A percentile compares a stretch with the other conserved stretches of the same genome.
These are phyloP conservation scores for Trichoderma asperelloides DNA, from an alignment of 495 filamentous ascomycete species.

Conservation along the genomic window DNA sequence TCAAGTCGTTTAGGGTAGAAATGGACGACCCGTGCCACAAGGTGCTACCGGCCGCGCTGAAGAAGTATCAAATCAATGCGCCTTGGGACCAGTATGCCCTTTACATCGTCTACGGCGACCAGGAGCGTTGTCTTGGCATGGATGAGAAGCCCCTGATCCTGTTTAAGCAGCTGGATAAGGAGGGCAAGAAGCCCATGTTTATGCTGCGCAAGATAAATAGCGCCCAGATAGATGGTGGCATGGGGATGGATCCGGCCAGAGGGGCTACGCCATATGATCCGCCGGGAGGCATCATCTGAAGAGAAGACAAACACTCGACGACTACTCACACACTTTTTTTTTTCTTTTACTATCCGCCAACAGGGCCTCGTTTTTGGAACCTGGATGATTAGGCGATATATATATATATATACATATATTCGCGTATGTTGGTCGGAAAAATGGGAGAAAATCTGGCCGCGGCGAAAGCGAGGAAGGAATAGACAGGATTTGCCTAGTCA, in stretches of 20 bases:
- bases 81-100: slow-evolving; percentile 95
- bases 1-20: slow-evolving; percentile 94
- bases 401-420: too few species aligned
- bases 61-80: slow-evolving; percentile 96
- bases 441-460: not conserved
- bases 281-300: slow-evolving; percentile 47
- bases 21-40: slow-evolving; percentile 98
- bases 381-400: not conserved
- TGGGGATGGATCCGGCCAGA: slow-evolving; percentile 29
- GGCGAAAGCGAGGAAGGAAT: not conserved
- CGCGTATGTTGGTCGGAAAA: not conserved
- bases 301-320: not conserved
- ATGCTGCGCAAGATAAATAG: slow-evolving; percentile 72
- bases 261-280: slow-evolving; percentile 37
- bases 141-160: slow-evolving; percentile 90
- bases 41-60: slow-evolving; percentile 87
- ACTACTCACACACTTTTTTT: not conserved
- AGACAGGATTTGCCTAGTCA: not conserved
- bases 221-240: slow-evolving; percentile 32
- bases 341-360: not conserved
- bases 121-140: slow-evolving; percentile 85
- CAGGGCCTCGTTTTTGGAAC: not conserved
- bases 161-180: slow-evolving; percentile 93
- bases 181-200: slow-evolving; percentile 98
- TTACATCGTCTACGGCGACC: slow-evolving; percentile 95